These are phyloP conservation scores for Scenedesmus sp. DNA, from an alignment of 163 green algal species.

Conservation along the genomic window DNA sequence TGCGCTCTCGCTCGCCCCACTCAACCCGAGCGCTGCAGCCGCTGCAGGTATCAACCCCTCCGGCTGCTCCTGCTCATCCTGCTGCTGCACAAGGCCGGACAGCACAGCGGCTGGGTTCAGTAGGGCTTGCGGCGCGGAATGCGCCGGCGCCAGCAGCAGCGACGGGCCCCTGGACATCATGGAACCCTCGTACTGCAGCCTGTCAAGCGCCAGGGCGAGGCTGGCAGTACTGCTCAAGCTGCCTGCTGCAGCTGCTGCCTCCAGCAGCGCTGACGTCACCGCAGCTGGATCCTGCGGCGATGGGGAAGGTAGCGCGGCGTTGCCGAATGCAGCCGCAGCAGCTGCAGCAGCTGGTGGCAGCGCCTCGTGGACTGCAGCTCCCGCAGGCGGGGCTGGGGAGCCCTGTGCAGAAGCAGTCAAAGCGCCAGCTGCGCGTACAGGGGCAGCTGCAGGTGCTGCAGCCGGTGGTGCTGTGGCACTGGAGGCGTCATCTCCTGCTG, in stretches of 20 bases:
- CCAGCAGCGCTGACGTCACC: background rate
- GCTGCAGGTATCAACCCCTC: background rate
- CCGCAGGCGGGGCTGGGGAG: background rate
- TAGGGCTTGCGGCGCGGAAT: constrained; percentile 11
- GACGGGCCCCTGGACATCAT: background rate
- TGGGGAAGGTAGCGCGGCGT: background rate
- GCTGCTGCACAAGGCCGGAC: background rate
- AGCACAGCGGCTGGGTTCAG: constrained; percentile 33
- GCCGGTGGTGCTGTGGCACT: background rate
- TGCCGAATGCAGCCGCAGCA: background rate
- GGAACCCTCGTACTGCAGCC: constrained; percentile 1
- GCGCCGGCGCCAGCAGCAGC: constrained; percentile 35
- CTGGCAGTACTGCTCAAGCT: constrained; percentile 18
- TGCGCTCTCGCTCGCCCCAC: background rate
- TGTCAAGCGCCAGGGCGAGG: background rate
- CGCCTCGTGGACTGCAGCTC: background rate
- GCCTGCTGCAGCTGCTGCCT: constrained; percentile 19
- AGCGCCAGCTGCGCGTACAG: too few relatives aligned
- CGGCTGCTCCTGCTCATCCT: background rate
- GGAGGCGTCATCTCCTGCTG: too few relatives aligned
- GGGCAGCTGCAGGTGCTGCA: background rate
- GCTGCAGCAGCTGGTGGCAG: background rate
- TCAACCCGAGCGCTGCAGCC: background rate
- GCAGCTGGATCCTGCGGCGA: background rate
- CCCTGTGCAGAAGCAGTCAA: background rate